Percentiles rank a stretch among this genome's conserved stretches.
Conservation (phyloP, 1,139 yeast species). For the Kurtzmaniella quercitrusa region DNA sequence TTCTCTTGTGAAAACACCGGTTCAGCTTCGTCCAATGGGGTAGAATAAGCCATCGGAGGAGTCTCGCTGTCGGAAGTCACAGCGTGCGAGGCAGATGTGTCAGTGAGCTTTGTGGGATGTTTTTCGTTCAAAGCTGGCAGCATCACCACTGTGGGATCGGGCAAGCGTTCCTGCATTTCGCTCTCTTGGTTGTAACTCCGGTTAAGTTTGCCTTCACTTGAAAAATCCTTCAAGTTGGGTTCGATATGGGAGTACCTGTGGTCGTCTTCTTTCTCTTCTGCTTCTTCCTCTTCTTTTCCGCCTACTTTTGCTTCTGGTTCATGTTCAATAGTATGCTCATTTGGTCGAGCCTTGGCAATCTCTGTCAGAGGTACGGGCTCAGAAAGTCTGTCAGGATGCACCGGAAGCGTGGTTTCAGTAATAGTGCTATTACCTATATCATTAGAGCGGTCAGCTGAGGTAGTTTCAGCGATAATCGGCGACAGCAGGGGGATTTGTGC, state of each 20-base stretch:
- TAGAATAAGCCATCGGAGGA: neutral
- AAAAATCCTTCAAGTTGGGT: neutral
- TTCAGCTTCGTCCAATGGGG: neutral
- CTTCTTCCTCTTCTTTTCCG: constrained; percentile 10
- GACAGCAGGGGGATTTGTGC: too few species aligned
- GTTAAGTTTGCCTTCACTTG: neutral
- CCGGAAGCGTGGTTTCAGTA: too few species aligned
- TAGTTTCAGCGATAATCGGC: too few species aligned
- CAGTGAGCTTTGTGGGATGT: neutral
- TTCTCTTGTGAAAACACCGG: neutral
- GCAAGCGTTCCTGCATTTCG: neutral
- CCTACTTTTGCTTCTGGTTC: constrained; percentile 9
- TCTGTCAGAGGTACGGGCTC: too few species aligned
- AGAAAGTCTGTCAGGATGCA: too few species aligned
- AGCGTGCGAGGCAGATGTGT: neutral
- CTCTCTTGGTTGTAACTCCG: neutral
- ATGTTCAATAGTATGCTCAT: constrained; percentile 14
- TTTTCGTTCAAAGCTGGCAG: neutral
- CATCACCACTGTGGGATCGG: neutral
- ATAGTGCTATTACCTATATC: constrained; percentile 7
- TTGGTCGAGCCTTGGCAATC: too few species aligned
- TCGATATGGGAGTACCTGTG: neutral
- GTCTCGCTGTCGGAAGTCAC: neutral
- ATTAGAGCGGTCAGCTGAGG: constrained; percentile 10
- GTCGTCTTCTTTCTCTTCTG: neutral